Percentiles rank a stretch among this genome's conserved stretches.
These are phyloP conservation scores for Jamesozyma spencerorum DNA, from an alignment of 805 yeast species.

Conservation along the genomic window DNA sequence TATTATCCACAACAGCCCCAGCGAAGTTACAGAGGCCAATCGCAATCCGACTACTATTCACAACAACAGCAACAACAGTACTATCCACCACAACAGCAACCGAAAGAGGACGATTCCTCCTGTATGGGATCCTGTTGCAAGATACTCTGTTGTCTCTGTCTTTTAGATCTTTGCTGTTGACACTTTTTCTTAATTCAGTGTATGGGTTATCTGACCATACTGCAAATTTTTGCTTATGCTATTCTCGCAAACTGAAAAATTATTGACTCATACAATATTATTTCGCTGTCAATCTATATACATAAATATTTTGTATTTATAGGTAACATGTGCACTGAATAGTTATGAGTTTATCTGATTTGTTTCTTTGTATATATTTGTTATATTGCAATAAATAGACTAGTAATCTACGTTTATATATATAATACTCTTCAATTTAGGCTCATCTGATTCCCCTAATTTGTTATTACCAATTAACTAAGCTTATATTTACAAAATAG, in stretches of 20 bases:
- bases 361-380: no score
- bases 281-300: neutral
- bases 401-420: neutral
- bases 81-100: slow-evolving; percentile 9
- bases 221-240: neutral
- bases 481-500: neutral
- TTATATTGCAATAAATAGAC: neutral
- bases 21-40: neutral
- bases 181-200: neutral
- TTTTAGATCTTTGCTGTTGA: slow-evolving; percentile 3
- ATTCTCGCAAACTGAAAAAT: neutral
- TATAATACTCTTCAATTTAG: no score
- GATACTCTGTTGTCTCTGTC: slow-evolving; percentile 4
- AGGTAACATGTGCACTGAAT: no score
- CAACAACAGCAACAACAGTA: slow-evolving; percentile 8
- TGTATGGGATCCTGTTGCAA: slow-evolving; percentile 5
- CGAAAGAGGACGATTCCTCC: slow-evolving; percentile 2
- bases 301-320: no score
- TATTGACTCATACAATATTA: neutral
- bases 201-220: neutral
- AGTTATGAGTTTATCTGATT: no score
- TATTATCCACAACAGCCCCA: neutral
- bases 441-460: no score
- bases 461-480: neutral
- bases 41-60: neutral